phyloP scores from a whole-genome alignment of 441 rosid genomes.

The Gossypium gossypioides region DNA sequence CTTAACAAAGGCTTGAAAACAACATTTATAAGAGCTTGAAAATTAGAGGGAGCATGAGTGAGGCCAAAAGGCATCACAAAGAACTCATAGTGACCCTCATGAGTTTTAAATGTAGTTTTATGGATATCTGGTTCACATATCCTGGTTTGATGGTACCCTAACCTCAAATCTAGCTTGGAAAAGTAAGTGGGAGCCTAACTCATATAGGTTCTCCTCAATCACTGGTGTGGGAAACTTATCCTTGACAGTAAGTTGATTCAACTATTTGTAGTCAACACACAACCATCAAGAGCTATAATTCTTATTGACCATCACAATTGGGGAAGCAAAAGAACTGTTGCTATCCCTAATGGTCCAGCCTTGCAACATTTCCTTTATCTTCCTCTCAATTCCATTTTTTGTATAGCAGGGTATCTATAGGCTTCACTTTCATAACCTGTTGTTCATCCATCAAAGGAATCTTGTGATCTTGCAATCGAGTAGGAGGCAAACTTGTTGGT shows the following conservation, averaged over 20 bases:
- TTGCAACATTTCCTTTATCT: background rate
- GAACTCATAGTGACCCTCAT: background rate
- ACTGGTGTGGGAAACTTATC: background rate
- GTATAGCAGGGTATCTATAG: background rate
- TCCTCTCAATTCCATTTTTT: background rate
- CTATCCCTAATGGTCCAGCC: background rate
- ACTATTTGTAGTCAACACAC: background rate
- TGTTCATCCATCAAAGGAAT: background rate
- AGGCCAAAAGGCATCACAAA: background rate
- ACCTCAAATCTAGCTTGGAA: background rate
- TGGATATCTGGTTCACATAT: background rate
- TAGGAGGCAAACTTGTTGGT: background rate
- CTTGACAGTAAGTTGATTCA: no score
- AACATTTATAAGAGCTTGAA: background rate
- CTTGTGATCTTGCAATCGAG: background rate
- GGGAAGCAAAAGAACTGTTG: background rate
- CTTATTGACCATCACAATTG: background rate
- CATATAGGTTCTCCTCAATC: background rate
- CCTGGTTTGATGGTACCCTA: background rate
- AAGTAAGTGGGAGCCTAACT: background rate
- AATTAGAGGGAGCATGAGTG: background rate
- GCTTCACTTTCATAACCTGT: background rate
- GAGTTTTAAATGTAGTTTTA: background rate
- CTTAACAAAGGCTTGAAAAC: background rate
- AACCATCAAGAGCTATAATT: background rate